Base-by-base conservation (phyloP, 192 early-diverging fungal species). In the Backusella australiensis region DNA sequence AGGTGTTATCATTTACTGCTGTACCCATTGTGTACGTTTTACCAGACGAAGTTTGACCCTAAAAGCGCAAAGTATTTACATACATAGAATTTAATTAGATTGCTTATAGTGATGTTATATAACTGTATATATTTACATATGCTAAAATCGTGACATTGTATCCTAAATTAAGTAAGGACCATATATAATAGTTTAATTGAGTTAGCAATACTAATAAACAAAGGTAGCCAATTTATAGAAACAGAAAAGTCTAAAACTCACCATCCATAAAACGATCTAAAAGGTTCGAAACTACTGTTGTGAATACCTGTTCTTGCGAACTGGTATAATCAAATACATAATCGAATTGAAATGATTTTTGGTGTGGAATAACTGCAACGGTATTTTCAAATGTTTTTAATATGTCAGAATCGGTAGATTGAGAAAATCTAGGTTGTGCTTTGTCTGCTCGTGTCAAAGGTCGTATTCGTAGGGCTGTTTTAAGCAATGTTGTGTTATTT, bases 21-120 rank as follows among this genome's bases (percentile, higher is more conserved):
- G 95, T 95, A 49, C 96, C 95, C 96, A 99, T 99, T 15, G 94
- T 98, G 79, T 91, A 93, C 15, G 97, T 97, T 85, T 99, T 99
- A 63, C 97, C 97, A 23, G 91, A 92, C 6, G 94, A 96, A 8
- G 96, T 97, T 85, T 98, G 94, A 11, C 94, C 81, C 81, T 82
- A 53, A 71, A 52, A 17, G 67, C 38, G 29, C 34, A 67, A 14
- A 23, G 56, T 53, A 44, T n/a, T 71, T 29, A 39, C 21, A 23
- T 35, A 26, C 11, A 29, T 63, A 29, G 3, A 63, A 63, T 12
- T 63, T 63, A 29, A 63, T 63, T 63, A 63, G 21, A 32, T 36
- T 70, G 23, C 23, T 32, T 21, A 8, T 70, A 65, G 9, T 52
- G 46, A 49, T 41, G 3, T 69, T 53, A 67, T 32, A 46, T 35